Percentiles rank a stretch among this genome's conserved stretches.
These are phyloP conservation scores for Geranium incanum DNA, from an alignment of 441 rosid species.

Conservation along the genomic window DNA sequence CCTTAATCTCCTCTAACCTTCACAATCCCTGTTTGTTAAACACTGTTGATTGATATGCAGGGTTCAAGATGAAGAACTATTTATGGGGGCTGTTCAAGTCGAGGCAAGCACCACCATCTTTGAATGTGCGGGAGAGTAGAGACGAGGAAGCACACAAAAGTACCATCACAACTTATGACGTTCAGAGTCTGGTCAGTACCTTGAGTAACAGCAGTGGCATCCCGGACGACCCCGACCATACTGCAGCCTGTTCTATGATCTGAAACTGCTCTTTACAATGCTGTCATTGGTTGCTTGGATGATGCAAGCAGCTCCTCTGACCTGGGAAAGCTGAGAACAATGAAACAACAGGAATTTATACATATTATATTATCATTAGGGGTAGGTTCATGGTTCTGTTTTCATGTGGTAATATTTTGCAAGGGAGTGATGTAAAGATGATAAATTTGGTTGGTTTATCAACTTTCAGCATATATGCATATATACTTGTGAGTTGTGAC, in stretches of 20 bases:
- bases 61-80: slow-evolving; percentile 42
- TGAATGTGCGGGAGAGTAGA: not conserved
- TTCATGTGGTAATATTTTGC: too few species aligned
- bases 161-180: not conserved
- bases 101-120: slow-evolving; percentile 21
- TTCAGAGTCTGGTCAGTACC: not conserved
- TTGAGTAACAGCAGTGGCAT: not conserved
- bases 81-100: slow-evolving; percentile 68
- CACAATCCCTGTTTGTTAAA: not conserved
- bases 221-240: not conserved
- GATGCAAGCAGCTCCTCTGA: too few species aligned
- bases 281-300: too few species aligned
- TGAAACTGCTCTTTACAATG: too few species aligned
- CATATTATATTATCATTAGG: too few species aligned
- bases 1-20: not conserved
- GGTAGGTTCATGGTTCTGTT: too few species aligned
- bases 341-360: too few species aligned
- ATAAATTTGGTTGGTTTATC: too few species aligned
- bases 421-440: too few species aligned
- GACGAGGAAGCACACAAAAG: not conserved
- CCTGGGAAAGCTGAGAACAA: too few species aligned
- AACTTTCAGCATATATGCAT: too few species aligned
- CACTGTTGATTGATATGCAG: slow-evolving; percentile 31
- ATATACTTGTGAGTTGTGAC: too few species aligned
- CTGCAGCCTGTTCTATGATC: not conserved